Evolutionary conservation across 352 stramenopile genomes (phyloP).

Genomic region (Globisporangium solare): DNA sequence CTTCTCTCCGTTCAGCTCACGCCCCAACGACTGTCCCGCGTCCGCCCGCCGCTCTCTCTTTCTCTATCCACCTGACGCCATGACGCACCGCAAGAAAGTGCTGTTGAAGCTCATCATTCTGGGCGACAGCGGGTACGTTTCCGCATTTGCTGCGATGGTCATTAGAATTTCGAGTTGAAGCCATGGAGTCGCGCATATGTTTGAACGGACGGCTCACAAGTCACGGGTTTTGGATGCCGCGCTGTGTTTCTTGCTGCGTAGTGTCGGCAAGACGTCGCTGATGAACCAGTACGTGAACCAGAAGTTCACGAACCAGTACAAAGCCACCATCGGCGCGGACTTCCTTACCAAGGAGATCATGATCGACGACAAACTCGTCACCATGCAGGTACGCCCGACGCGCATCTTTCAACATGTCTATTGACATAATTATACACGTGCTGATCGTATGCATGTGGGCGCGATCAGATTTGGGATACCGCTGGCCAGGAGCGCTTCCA

Average conservation of each 20-base stretch:
- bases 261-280: slow-evolving; percentile 98
- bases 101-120: slow-evolving; percentile 98
- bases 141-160: too few species aligned
- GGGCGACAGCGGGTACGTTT: slow-evolving; percentile 93
- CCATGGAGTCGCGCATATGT: not conserved
- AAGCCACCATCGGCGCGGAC: slow-evolving; percentile 98
- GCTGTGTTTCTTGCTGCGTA: slow-evolving; percentile 23
- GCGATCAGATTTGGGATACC: slow-evolving; percentile 98
- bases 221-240: not conserved
- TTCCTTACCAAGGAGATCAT: slow-evolving; percentile 98
- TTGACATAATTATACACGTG: not conserved
- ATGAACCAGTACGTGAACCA: slow-evolving; percentile 99
- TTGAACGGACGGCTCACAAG: too few species aligned
- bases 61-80: slow-evolving; percentile 14
- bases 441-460: not conserved
- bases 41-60: too few species aligned
- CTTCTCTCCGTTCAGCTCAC: too few species aligned
- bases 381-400: slow-evolving; percentile 72
- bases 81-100: slow-evolving; percentile 94
- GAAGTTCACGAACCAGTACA: slow-evolving; percentile 99
- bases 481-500: slow-evolving; percentile 98
- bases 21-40: too few species aligned
- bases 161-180: not conserved
- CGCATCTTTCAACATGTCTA: not conserved
- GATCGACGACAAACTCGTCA: slow-evolving; percentile 95